phyloP scores from a whole-genome alignment of 2,329 filamentous ascomycete species.

The Cryphonectria radicalis region DNA sequence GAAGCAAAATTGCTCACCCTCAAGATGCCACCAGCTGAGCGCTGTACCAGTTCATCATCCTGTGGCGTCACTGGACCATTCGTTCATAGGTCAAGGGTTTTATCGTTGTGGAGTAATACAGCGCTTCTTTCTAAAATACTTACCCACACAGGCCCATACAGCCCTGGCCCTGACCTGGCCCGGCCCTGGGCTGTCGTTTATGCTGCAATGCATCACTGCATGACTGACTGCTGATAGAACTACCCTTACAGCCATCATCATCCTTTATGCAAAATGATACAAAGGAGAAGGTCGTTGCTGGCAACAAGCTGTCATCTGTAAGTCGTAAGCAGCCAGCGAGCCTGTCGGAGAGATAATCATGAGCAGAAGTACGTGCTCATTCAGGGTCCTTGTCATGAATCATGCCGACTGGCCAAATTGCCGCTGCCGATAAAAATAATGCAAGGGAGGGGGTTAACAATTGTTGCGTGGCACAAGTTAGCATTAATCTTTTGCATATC shows the following conservation, averaged over 20 bases:
- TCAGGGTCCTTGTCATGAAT: not conserved
- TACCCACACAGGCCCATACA: not conserved
- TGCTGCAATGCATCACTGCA: not conserved
- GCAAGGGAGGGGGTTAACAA: not conserved
- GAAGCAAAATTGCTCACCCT: not conserved
- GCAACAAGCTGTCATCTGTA: not conserved
- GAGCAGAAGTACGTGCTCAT: not conserved
- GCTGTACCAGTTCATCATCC: not conserved
- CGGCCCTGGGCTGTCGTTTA: not conserved
- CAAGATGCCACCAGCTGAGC: not conserved
- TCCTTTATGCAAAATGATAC: not conserved
- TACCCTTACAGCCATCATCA: not conserved
- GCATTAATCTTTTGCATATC: not conserved
- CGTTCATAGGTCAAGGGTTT: not conserved
- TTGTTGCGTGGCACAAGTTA: not conserved
- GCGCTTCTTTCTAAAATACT: not conserved
- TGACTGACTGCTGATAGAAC: not conserved
- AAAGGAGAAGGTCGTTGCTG: not conserved
- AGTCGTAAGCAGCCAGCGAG: not conserved
- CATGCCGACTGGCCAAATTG: not conserved
- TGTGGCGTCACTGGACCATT: not conserved
- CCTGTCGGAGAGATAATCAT: not conserved
- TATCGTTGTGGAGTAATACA: not conserved
- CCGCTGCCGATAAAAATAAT: not conserved
- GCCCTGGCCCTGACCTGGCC: not conserved